Conservation (phyloP, 306 rosid genomes). For the Gynostemma pentaphyllum region DNA sequence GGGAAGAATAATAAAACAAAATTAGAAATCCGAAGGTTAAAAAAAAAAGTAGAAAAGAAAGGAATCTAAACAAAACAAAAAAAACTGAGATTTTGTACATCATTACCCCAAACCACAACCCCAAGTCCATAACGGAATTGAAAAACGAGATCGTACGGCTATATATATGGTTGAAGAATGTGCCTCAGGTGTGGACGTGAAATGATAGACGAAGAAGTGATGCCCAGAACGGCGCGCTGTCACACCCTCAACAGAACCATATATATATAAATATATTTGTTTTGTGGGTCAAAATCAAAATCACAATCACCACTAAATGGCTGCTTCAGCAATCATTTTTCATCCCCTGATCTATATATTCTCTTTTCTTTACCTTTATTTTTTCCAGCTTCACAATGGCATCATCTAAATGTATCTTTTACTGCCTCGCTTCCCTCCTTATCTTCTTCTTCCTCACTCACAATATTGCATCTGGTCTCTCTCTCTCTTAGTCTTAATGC, state of each 20-base stretch:
- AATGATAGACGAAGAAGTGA: too few relatives aligned
- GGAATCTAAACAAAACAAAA: neutral
- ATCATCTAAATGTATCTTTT: neutral
- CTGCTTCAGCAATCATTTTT: conserved; percentile 6
- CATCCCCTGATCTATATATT: neutral
- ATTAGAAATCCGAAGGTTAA: neutral
- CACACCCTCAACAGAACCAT: too few relatives aligned
- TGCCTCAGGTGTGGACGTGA: too few relatives aligned
- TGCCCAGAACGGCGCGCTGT: too few relatives aligned
- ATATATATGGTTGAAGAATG: too few relatives aligned
- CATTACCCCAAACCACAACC: neutral
- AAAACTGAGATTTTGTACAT: neutral
- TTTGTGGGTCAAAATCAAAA: neutral
- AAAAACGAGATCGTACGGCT: neutral
- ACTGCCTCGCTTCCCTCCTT: neutral
- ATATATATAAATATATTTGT: too few relatives aligned
- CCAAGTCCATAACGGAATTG: neutral
- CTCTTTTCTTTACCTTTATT: neutral
- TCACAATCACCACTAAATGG: neutral
- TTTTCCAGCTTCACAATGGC: neutral
- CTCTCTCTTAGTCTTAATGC: neutral
- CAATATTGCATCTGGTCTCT: neutral
- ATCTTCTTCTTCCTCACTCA: neutral
- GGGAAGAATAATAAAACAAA: neutral
- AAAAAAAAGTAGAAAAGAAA: neutral